These are phyloP conservation scores for Desmodesmus armatus DNA, from an alignment of 139 green algal species.

Conservation along the genomic window DNA sequence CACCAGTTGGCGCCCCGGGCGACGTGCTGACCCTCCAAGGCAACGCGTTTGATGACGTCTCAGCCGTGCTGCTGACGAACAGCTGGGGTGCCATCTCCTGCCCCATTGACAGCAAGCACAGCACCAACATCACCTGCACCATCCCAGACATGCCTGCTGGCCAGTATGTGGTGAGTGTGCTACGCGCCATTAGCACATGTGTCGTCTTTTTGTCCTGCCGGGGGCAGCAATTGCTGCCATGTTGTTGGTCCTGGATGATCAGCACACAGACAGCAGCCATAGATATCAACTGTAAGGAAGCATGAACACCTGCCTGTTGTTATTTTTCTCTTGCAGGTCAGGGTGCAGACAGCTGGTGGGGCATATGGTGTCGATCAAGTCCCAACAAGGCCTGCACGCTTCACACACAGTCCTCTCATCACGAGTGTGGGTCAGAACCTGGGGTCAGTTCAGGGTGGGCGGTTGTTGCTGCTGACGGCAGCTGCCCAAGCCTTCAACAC, in stretches of 20 bases:
- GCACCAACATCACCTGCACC: not conserved
- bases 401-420: not conserved
- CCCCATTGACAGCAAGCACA: not conserved
- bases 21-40: not conserved
- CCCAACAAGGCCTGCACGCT: not conserved
- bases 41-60: slow-evolving; percentile 1
- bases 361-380: not conserved
- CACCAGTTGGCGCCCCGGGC: not conserved
- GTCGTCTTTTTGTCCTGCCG: too few species aligned
- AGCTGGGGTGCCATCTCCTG: not conserved
- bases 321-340: not conserved
- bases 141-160: not conserved
- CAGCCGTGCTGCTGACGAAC: not conserved
- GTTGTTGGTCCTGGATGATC: too few species aligned
- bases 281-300: too few species aligned
- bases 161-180: too few species aligned
- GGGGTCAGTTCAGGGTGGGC: not conserved
- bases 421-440: not conserved
- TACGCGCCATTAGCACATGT: too few species aligned
- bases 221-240: too few species aligned
- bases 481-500: slow-evolving; percentile 5
- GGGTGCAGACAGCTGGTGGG: slow-evolving; percentile 1
- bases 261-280: too few species aligned
- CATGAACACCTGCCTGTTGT: too few species aligned
- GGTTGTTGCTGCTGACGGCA: not conserved